Conservation (phyloP, 2,329 filamentous ascomycete species). For the Clonostachys rhizophaga region DNA sequence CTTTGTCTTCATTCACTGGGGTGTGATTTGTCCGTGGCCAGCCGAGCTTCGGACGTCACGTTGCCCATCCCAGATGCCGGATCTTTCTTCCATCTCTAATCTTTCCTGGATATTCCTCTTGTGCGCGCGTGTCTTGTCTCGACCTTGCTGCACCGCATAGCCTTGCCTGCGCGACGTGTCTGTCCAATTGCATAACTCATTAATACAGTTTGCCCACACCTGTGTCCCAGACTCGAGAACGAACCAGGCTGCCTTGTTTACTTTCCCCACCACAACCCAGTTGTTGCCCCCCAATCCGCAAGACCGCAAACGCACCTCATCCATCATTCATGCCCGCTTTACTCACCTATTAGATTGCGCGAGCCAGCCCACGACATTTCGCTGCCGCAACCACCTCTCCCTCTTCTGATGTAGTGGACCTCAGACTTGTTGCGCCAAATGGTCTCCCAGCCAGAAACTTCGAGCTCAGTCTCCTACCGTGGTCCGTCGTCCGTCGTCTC, state of each 20-base stretch:
- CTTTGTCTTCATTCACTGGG: too few relatives aligned
- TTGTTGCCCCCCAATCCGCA: too few relatives aligned
- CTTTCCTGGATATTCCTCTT: background rate
- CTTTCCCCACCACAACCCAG: too few relatives aligned
- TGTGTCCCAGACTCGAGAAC: background rate
- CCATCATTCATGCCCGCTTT: too few relatives aligned
- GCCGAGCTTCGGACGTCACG: background rate
- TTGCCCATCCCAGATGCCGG: background rate
- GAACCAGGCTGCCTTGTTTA: too few relatives aligned
- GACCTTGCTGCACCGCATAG: too few relatives aligned
- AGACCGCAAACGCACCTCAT: too few relatives aligned
- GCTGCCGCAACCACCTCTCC: background rate
- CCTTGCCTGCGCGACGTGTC: too few relatives aligned
- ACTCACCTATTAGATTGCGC: background rate
- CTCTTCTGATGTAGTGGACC: background rate
- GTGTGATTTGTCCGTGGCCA: conserved; percentile 1
- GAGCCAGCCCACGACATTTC: background rate
- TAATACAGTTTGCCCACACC: background rate
- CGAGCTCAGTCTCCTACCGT: conserved; percentile 29
- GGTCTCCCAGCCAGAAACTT: conserved; percentile 7
- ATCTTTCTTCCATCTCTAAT: background rate
- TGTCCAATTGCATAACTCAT: background rate
- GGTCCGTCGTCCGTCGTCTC: conserved; percentile 50
- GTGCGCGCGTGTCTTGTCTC: background rate
- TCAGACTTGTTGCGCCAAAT: conserved; percentile 1